Conservation (phyloP, 2,329 filamentous ascomycete species). For the Emmonsiellopsis sp. region DNA sequence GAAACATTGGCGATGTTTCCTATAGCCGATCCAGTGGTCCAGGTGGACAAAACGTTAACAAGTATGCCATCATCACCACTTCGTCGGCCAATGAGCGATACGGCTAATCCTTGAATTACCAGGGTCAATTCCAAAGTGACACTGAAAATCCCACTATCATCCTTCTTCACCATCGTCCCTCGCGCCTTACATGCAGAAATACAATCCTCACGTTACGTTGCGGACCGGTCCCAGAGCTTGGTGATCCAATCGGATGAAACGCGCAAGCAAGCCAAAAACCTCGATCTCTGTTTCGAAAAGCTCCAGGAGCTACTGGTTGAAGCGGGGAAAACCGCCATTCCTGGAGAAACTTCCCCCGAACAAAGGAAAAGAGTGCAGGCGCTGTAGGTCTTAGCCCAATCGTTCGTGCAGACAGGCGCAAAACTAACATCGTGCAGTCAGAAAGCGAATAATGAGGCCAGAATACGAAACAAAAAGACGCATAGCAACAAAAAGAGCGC, state of each 20-base stretch:
- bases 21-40: conserved; percentile 57
- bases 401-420: neutral
- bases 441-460: conserved; percentile 47
- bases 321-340: conserved; percentile 42
- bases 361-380: conserved; percentile 46
- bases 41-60: conserved; percentile 61
- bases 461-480: conserved; percentile 49
- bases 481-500: conserved; percentile 54
- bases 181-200: conserved; percentile 43
- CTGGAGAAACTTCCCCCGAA: conserved; percentile 50
- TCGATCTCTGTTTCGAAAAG: conserved; percentile 49
- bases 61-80: conserved; percentile 36
- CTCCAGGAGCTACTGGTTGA: conserved; percentile 46
- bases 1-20: conserved; percentile 46
- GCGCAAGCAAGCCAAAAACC: conserved; percentile 52
- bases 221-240: conserved; percentile 43
- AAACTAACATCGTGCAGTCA: conserved; percentile 29
- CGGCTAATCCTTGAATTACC: conserved; percentile 4
- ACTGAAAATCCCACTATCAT: conserved; percentile 45
- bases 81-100: neutral
- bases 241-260: conserved; percentile 56
- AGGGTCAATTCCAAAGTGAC: conserved; percentile 61
- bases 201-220: conserved; percentile 45
- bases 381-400: conserved; percentile 33
- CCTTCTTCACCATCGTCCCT: conserved; percentile 46